phyloP scores from a whole-genome alignment of 352 stramenopile species.

The Pilasporangium apinafurcum region DNA sequence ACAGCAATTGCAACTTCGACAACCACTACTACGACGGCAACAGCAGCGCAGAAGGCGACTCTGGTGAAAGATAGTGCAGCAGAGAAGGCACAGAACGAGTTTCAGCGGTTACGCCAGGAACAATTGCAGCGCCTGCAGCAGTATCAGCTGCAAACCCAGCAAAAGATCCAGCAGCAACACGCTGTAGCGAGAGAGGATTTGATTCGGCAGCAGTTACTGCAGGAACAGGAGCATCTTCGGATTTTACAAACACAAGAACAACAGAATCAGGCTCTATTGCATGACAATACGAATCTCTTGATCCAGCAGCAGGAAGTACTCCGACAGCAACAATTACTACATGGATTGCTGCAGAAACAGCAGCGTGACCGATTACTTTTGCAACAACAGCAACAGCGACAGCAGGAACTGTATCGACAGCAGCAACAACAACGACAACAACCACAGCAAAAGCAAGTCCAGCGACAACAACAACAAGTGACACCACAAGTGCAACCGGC shows the following conservation, averaged over 20 bases:
- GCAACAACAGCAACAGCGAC: slow-evolving; percentile 1
- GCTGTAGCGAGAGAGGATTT: slow-evolving; percentile 16
- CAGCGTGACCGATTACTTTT: slow-evolving; percentile 8
- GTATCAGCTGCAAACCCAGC: slow-evolving; percentile 23
- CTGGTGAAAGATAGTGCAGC: slow-evolving; percentile 14
- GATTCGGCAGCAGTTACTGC: slow-evolving; percentile 30
- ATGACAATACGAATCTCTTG: slow-evolving; percentile 12
- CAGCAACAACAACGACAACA: slow-evolving; percentile 14
- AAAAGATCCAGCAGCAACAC: slow-evolving; percentile 16
- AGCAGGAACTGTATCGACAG: slow-evolving; percentile 3
- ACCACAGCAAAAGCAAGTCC: slow-evolving; percentile 1
- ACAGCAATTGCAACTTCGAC: slow-evolving; percentile 9
- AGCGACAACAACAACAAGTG: background rate
- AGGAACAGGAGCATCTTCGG: slow-evolving; percentile 41
- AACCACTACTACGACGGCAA: background rate
- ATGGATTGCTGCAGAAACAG: slow-evolving; percentile 27
- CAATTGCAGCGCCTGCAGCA: slow-evolving; percentile 52
- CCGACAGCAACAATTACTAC: slow-evolving; percentile 35
- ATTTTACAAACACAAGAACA: slow-evolving; percentile 26
- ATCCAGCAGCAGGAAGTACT: slow-evolving; percentile 43
- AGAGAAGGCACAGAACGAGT: slow-evolving; percentile 16
- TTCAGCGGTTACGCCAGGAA: slow-evolving; percentile 38
- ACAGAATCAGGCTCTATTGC: slow-evolving; percentile 8
- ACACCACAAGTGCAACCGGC: background rate
- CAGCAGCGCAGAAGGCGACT: background rate